Evolutionary conservation across 2,329 filamentous ascomycete species (phyloP), one percentile per base, ranked within the genome.

Genomic region (Botrytis aclada): DNA sequence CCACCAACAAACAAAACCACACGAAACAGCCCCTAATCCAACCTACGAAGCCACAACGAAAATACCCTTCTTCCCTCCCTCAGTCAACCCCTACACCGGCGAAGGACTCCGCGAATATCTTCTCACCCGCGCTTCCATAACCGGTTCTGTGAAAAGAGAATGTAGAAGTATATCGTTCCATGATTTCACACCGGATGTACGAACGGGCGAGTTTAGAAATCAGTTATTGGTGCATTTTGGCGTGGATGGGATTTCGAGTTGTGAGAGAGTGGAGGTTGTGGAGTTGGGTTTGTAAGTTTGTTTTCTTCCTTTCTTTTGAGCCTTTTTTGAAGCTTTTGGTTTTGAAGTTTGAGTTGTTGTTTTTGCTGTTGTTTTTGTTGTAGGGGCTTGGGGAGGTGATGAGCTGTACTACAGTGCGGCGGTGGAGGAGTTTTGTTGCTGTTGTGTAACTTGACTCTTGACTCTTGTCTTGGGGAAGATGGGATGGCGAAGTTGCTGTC

Each of bases 201-300:
- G 64, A n/a, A 76, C 70, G 1, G 74, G 73, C 16, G 32, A 16
- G 1, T 72, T 72, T 66, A 67, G 63, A 4, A 78, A 78, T 61
- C 45, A 73, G 32, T 43, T 79, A 43, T 60, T 81, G 58, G 74
- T 37, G 1, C 74, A 78, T 72, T 78, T 77, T 66, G 73, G 56
- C 1, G 70, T 61, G 4, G 74, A 61, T 51, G 65, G 71, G 10
- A 12, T 67, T 12, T 54, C 25, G 4, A 54, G 70, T 7, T 18
- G 70, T 29, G 60, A 77, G 32, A 74, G 73, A 32, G 64, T 77
- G 56, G 76, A 77, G 70, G 69, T 71, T 58, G 76, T 76, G 62
- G 78, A 80, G 71, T 72, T 79, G 71, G 75, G 77, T 73, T 64
- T 81, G 79, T 80, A 73, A 76, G 79, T 76, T 61, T 43, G 43